phyloP scores from a whole-genome alignment of 495 filamentous ascomycete genomes.

The Aspergillus bridgeri region DNA sequence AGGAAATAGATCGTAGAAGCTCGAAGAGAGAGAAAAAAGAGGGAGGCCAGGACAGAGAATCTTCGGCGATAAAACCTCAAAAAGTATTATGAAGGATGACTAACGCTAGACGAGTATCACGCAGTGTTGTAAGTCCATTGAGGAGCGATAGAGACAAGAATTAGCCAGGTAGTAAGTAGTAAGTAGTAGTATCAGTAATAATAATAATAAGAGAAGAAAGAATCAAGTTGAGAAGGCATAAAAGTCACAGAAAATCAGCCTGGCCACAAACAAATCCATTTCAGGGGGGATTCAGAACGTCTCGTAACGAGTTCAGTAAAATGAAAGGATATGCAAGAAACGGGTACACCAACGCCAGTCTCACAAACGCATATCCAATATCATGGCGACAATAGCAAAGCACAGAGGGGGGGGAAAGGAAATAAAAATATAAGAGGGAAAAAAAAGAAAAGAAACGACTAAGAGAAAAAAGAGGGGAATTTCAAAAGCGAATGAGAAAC shows the following conservation, averaged over 20 bases:
- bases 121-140: constrained; percentile 1
- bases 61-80: constrained; percentile 11
- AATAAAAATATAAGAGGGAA: background rate
- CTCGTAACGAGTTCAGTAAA: constrained; percentile 13
- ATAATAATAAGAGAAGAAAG: constrained; percentile 29
- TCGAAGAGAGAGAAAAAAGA: constrained; percentile 7
- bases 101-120: constrained; percentile 17
- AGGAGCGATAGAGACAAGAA: constrained; percentile 19
- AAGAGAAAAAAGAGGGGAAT: constrained; percentile 22
- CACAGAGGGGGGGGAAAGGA: constrained; percentile 11
- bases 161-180: constrained; percentile 25
- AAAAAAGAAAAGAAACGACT: constrained; percentile 8
- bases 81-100: constrained; percentile 12
- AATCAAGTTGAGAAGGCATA: constrained; percentile 15
- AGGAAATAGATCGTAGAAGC: constrained; percentile 4
- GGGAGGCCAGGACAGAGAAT: background rate
- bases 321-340: constrained; percentile 30
- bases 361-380: constrained; percentile 35
- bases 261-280: constrained; percentile 29
- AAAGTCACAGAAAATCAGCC: constrained; percentile 34
- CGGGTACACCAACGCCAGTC: constrained; percentile 45
- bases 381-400: constrained; percentile 24
- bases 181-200: constrained; percentile 34
- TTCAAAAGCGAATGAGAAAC: constrained; percentile 16
- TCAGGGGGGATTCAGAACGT: constrained; percentile 7